Evolutionary conservation across 805 yeast species (phyloP).

Genomic region (Vanderwaltozyma yarrowii): DNA sequence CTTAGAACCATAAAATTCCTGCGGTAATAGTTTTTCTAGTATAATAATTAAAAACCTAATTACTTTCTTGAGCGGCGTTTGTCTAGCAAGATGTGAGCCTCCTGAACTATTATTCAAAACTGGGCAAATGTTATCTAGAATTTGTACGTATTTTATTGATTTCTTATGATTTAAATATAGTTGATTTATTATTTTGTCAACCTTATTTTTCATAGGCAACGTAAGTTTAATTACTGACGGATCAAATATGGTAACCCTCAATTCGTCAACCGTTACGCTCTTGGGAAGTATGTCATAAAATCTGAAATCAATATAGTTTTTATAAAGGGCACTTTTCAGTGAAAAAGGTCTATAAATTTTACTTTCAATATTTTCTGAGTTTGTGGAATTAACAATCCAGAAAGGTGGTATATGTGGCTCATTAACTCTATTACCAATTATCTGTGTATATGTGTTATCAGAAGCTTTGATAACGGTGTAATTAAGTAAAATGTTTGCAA

Average conservation of each 20-base stretch:
- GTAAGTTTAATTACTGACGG: constrained; percentile 17
- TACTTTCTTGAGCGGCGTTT: constrained; percentile 30
- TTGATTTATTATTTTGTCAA: constrained; percentile 3
- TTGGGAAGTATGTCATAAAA: constrained; percentile 4
- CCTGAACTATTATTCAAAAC: neutral
- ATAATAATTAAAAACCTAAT: constrained; percentile 34
- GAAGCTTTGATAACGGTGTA: constrained; percentile 23
- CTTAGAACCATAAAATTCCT: constrained; percentile 41
- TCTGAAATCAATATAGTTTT: constrained; percentile 1
- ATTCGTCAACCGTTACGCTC: constrained; percentile 8
- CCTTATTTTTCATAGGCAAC: constrained; percentile 8
- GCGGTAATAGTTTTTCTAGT: constrained; percentile 41
- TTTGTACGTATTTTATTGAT: constrained; percentile 27
- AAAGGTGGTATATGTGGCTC: constrained; percentile 11
- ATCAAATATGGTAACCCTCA: constrained; percentile 8
- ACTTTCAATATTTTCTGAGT: neutral
- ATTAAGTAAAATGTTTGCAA: constrained; percentile 33
- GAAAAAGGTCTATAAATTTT: neutral
- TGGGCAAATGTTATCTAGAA: constrained; percentile 30
- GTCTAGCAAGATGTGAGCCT: constrained; percentile 25
- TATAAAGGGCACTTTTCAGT: constrained; percentile 1
- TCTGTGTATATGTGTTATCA: constrained; percentile 8
- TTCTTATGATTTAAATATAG: constrained; percentile 29
- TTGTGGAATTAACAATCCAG: constrained; percentile 5
- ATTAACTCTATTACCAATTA: constrained; percentile 16